These are phyloP conservation scores for Alternaria dauci DNA, from an alignment of 2,329 filamentous ascomycete species.

Conservation along the genomic window DNA sequence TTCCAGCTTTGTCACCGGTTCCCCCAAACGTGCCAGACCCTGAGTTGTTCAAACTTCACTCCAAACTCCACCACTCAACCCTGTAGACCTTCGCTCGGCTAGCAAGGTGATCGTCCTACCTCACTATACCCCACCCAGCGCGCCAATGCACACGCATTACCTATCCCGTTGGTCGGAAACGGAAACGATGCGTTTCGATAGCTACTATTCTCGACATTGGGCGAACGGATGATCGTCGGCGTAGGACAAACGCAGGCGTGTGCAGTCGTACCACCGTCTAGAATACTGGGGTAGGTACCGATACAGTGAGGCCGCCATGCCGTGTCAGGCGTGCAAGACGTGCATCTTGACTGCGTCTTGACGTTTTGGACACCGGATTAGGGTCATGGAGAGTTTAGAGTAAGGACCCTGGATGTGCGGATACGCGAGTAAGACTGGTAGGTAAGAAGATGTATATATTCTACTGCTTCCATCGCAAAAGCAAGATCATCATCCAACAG, in stretches of 20 bases:
- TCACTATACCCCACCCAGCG: background rate
- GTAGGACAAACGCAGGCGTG: constrained; percentile 13
- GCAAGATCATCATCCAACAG: constrained; percentile 10
- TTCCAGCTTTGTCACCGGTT: background rate
- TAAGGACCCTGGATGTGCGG: background rate
- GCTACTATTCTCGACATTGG: constrained; percentile 20
- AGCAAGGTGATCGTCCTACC: background rate
- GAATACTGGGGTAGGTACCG: background rate
- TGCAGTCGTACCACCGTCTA: constrained; percentile 3
- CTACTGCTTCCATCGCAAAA: background rate
- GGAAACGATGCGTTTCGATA: constrained; percentile 21
- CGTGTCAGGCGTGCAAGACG: constrained; percentile 15
- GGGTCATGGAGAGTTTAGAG: background rate
- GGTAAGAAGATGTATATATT: constrained; percentile 14
- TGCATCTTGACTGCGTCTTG: constrained; percentile 16
- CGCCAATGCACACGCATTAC: constrained; percentile 12
- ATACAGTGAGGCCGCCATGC: constrained; percentile 2
- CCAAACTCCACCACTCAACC: background rate
- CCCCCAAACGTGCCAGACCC: background rate
- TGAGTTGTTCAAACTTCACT: background rate
- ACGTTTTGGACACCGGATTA: constrained; percentile 13
- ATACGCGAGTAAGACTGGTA: constrained; percentile 3
- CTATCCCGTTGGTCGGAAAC: constrained; percentile 15
- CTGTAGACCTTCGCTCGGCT: background rate
- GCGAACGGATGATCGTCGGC: constrained; percentile 9